phyloP scores from a whole-genome alignment of 2,329 filamentous ascomycete species.

The Botryosphaeria dothidea region DNA sequence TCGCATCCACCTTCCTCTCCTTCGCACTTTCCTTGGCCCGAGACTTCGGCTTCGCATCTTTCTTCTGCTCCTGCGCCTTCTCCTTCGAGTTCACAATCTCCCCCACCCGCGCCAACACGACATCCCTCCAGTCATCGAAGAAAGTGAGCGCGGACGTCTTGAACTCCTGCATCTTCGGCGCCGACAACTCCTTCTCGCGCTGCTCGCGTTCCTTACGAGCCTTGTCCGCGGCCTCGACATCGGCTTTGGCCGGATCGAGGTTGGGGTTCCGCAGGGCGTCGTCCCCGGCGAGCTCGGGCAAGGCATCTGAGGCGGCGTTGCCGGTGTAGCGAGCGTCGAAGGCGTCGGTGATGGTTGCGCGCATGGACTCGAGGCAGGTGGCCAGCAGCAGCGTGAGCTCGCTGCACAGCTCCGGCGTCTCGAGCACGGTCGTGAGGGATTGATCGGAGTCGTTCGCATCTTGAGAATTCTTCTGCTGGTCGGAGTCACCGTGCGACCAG shows the following conservation, averaged over 20 bases:
- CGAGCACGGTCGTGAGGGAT: conserved; percentile 33
- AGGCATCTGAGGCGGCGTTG: conserved; percentile 23
- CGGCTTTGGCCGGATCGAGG: conserved; percentile 23
- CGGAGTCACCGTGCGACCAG: conserved; percentile 5
- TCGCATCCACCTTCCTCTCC: conserved; percentile 21
- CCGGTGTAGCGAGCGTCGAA: conserved; percentile 36
- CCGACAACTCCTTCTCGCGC: conserved; percentile 52
- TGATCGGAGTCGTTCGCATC: neutral
- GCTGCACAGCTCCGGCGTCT: conserved; percentile 42
- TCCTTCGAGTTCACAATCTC: conserved; percentile 58
- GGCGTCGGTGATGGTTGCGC: conserved; percentile 36
- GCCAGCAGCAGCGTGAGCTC: conserved; percentile 50
- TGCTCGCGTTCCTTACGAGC: conserved; percentile 35
- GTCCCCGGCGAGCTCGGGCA: conserved; percentile 32
- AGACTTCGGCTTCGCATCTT: conserved; percentile 23
- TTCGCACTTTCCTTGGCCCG: conserved; percentile 20
- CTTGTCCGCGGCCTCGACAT: conserved; percentile 21
- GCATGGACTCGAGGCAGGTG: conserved; percentile 48
- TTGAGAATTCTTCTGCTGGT: neutral
- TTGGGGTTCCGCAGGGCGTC: conserved; percentile 21
- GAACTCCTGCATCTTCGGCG: conserved; percentile 60
- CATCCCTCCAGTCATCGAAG: conserved; percentile 79
- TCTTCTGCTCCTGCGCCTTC: conserved; percentile 32
- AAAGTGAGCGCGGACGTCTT: conserved; percentile 69
- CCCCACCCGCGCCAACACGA: conserved; percentile 68